phyloP scores from a whole-genome alignment of 2,329 filamentous ascomycete species.

The Fusarium sp. region DNA sequence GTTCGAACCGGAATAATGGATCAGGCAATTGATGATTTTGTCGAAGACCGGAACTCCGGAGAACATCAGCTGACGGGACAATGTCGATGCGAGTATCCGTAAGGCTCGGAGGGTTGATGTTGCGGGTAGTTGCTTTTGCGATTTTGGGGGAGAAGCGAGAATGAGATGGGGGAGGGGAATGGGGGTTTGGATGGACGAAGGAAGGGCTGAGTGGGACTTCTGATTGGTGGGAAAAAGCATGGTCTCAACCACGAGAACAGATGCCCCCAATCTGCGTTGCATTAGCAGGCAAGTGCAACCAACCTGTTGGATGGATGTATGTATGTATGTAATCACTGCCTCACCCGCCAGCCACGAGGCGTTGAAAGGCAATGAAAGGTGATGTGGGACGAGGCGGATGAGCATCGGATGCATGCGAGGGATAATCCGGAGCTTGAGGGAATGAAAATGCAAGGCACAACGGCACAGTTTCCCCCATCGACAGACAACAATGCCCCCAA shows the following conservation, averaged over 20 bases:
- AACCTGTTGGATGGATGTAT: background rate
- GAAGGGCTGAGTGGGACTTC: background rate
- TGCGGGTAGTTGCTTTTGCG: conserved; percentile 5
- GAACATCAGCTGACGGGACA: background rate
- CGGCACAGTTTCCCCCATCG: background rate
- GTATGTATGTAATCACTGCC: background rate
- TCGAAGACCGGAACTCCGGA: background rate
- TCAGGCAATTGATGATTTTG: background rate
- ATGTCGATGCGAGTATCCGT: background rate
- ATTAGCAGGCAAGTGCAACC: background rate
- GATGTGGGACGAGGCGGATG: background rate
- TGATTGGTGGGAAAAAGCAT: conserved; percentile 13
- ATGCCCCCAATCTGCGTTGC: conserved; percentile 11
- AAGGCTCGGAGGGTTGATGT: background rate
- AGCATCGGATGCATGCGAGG: conserved; percentile 1
- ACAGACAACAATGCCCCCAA: conserved; percentile 3
- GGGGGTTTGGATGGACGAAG: background rate
- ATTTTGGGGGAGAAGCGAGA: conserved; percentile 7
- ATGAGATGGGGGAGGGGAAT: background rate
- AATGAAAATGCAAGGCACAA: background rate
- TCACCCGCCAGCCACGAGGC: background rate
- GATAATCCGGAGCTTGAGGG: background rate
- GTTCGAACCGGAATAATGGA: background rate
- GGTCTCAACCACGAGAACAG: background rate
- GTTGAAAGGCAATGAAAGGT: background rate